Base-by-base conservation (phyloP, 352 stramenopile species). In the Phytophthora crassamura region DNA sequence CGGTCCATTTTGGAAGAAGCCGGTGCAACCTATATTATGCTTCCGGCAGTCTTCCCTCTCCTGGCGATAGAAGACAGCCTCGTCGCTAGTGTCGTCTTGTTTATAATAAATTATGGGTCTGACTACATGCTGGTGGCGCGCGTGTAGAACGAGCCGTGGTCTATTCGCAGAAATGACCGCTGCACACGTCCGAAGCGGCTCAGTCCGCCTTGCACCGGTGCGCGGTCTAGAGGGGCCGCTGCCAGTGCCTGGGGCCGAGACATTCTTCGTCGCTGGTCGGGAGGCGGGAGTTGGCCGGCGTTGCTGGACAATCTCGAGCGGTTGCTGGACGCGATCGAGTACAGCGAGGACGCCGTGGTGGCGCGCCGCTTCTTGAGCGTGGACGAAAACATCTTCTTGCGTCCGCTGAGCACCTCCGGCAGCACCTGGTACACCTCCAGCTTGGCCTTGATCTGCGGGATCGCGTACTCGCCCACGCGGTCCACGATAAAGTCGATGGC, bases 371-470 rank as follows among this genome's bases (percentile, higher is more conserved):
- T 81, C 48, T 76, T 77, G 30, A 82, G 62, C 15, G 57, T 82
- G 18, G 64, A 77, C 14, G 74, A 75, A 45, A 82, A 82, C 54
- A 78, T 76, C 50, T 82, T 82, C 38, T 80, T 83, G 3, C 75
- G 75, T 6, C 72, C 67, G 16, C 42, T 67, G n/a, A 84, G 58
- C 10, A 81, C 67, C 43, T 81, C 61, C 4, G 73, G 73, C n/a
- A 78, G 41, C 41, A 85, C 61, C 33, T 86, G 77, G n/a, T 77
- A 81, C n/a, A 86, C 59, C 28, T 86, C 77, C 1, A 84, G 55
- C 46, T 78, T 77, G 20, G 70, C 62, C 30, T 72, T 76, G 28
- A 86, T 66, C 53, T 82, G 72, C 40, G 75, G 69, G 16, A 84
- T 82, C 42, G 66, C 18, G 61, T 84, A 84, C 59, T 82, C 62